A percentile compares a stretch with the other conserved stretches of the same genome.
phyloP scores from a whole-genome alignment of 768 basidiomycete species.

The Tephrocybe sp. region DNA sequence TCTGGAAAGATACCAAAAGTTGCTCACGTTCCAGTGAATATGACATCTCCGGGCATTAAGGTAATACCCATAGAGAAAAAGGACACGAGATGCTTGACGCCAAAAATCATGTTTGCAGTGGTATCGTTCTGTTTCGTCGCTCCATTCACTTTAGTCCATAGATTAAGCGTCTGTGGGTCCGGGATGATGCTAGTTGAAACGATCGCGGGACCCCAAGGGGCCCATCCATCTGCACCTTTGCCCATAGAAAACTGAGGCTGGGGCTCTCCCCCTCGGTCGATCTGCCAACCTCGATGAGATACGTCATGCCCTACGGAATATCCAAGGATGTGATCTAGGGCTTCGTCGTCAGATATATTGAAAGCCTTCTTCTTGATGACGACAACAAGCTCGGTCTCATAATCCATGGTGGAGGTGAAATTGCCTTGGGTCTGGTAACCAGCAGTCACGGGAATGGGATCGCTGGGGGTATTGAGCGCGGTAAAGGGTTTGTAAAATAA shows the following conservation, averaged over 20 bases:
- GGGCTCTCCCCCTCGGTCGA: slow-evolving; percentile 38
- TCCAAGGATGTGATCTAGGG: slow-evolving; percentile 39
- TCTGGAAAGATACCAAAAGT: background rate
- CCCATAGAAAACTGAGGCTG: slow-evolving; percentile 43
- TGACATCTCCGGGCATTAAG: slow-evolving; percentile 37
- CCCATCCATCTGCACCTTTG: slow-evolving; percentile 41
- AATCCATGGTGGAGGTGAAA: slow-evolving; percentile 39
- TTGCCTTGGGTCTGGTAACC: slow-evolving; percentile 38
- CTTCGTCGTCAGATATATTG: slow-evolving; percentile 39
- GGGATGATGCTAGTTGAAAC: slow-evolving; percentile 33
- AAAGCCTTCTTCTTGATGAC: slow-evolving; percentile 39
- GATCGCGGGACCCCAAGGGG: slow-evolving; percentile 38
- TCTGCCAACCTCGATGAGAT: slow-evolving; percentile 42
- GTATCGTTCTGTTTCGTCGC: slow-evolving; percentile 36
- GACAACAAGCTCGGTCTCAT: slow-evolving; percentile 39
- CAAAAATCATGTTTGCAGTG: slow-evolving; percentile 40
- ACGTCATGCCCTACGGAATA: slow-evolving; percentile 40
- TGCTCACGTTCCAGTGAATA: slow-evolving; percentile 42
- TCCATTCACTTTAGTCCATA: slow-evolving; percentile 41
- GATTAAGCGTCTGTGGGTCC: slow-evolving; percentile 36
- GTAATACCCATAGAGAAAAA: slow-evolving; percentile 46
- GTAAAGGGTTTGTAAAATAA: slow-evolving; percentile 29
- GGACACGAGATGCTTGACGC: slow-evolving; percentile 34
- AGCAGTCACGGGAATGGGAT: slow-evolving; percentile 23
- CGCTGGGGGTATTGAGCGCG: slow-evolving; percentile 24